Evolutionary conservation across 345 rosid genomes (phyloP), one percentile per base, ranked within the genome.

Genomic region (Diplotaxis tenuifolia): DNA sequence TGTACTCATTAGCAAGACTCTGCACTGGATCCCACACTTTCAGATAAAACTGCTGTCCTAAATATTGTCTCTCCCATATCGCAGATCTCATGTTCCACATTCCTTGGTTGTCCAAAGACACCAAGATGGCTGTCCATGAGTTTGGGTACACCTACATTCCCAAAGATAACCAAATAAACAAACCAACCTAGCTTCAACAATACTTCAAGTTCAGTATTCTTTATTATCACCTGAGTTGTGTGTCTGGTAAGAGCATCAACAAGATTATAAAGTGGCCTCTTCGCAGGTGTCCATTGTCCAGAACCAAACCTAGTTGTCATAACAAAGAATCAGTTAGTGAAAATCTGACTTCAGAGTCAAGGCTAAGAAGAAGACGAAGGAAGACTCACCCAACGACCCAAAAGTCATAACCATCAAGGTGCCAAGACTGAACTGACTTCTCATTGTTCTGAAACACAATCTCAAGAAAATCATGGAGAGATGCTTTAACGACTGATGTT

Each of bases 11-110:
- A 0, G 87, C 61, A 23, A 86, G 88, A 68, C 87, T 89, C 10
- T 75, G 85, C 9, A 63, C 85, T 45, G 86, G 49, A 72, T 73
- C 82, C 90, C 90, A 90, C 14, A 95, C 98, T 67, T 85, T 83
- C 14, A 95, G 82, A 71, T 94, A 94, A 73, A 91, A 85, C 72
- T 94, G 96, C 62, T 91, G 96, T 67, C 98, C 98, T 2, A 83
- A 86, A 75, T 88, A 89, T 47, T 87, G 98, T 75, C 92, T 87
- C 58, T 89, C 96, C 97, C 98, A 89, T 67, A 77, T 68, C 11
- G 97, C 89, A 0, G 98, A 94, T 81, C 96, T 84, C 85, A 91
- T n/a, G 67, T 94, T 94, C 98, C 98, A 91, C 98, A 91, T 91
- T 0, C 98, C 98, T 78, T 88, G 91, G 83, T 91, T 94, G 87